Conservation (phyloP, 805 yeast species). For the Ogataea salicorniae region DNA sequence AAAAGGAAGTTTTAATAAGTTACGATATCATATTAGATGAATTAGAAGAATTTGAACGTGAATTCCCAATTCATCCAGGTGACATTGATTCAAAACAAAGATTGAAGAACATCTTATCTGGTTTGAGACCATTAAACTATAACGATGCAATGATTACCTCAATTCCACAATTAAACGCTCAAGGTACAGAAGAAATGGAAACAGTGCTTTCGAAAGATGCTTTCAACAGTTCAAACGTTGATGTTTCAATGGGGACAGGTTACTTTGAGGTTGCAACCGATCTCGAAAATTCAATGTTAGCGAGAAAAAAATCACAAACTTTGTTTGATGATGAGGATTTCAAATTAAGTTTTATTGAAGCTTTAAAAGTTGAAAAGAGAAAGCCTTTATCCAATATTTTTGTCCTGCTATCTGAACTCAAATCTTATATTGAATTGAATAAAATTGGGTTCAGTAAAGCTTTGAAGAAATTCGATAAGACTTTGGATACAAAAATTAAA, state of each 20-base stretch:
- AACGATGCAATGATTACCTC: constrained; percentile 4
- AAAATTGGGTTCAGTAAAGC: constrained; percentile 86
- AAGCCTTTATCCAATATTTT: constrained; percentile 61
- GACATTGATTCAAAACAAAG: constrained; percentile 13
- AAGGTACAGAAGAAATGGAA: constrained; percentile 1
- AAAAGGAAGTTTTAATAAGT: constrained; percentile 47
- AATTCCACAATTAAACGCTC: neutral
- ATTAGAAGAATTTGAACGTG: constrained; percentile 52
- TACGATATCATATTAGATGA: constrained; percentile 58
- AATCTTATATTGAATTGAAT: constrained; percentile 79
- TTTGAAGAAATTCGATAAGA: constrained; percentile 87
- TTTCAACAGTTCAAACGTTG: constrained; percentile 11
- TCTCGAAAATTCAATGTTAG: constrained; percentile 13
- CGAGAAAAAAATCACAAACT: constrained; percentile 27
- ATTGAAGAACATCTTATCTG: constrained; percentile 13
- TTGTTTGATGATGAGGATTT: constrained; percentile 34
- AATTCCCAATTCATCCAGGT: constrained; percentile 20
- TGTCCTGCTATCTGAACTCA: constrained; percentile 74
- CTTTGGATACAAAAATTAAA: constrained; percentile 57
- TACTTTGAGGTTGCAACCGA: constrained; percentile 1
- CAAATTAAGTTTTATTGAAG: constrained; percentile 38
- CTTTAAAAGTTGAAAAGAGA: constrained; percentile 57
- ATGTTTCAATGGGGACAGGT: neutral
- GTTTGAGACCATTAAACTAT: constrained; percentile 9
- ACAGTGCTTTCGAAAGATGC: constrained; percentile 18